Base-by-base conservation (phyloP, 2,329 filamentous ascomycete genomes). In the Nemania serpens region DNA sequence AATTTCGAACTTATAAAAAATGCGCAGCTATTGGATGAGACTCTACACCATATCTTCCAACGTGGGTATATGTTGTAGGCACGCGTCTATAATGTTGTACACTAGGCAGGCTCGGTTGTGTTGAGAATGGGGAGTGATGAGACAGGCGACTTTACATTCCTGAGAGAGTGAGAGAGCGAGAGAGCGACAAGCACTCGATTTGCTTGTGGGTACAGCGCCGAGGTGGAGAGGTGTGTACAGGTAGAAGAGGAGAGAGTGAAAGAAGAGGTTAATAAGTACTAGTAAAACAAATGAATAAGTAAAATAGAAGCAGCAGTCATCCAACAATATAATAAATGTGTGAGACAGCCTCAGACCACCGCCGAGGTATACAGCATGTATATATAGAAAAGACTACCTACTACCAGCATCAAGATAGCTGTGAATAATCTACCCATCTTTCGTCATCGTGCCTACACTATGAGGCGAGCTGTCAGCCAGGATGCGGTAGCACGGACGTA, bases 381-480 rank as follows among this genome's bases (percentile, higher is more conserved):
- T n/a, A n/a, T n/a, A n/a, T n/a, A n/a, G n/a, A n/a, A n/a, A n/a
- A n/a, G n/a, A n/a, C 25, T 29, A 29, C 25, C 25, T 29, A 29
- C 25, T 29, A 29, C 3, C 7, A 4, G 7, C 7, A 29, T 25
- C n/a, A 17, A 59, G 39, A 20, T 22, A 20, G 55, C 42, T 18
- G 34, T 47, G 47, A 42, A 43, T n/a, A 55, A 55, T 48, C 43
- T 46, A 39, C 11, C 42, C 52, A 37, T 52, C 60, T 68, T 68
- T 70, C 69, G 62, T 71, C 41, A 75, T 77, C 46, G 57, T 63
- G 52, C 52, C 49, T 58, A 29, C n/a, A 36, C 45, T n/a, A 29
- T 7, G 25, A 34, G 39, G 33, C 36, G 33, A 45, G 20, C 48
- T 41, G 39, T 33, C 11, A 39, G 34, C 53, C 36, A 36, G 49